These are phyloP conservation scores for Tulasnella sp. DNA, from an alignment of 768 basidiomycete species.

Conservation along the genomic window DNA sequence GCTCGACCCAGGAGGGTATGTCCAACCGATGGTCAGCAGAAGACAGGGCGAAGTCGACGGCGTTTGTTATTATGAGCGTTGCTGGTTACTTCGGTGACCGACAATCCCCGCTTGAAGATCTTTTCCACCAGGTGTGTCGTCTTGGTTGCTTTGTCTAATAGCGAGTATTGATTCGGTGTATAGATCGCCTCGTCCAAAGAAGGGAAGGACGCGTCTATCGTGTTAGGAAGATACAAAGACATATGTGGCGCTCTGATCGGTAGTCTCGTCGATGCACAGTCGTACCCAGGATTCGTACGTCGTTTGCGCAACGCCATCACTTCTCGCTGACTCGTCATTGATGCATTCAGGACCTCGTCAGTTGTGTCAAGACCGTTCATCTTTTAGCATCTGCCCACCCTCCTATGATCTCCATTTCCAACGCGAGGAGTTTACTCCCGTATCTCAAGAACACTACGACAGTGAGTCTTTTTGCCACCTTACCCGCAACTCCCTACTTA, in stretches of 20 bases:
- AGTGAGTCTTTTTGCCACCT: constrained; percentile 33
- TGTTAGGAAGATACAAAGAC: constrained; percentile 61
- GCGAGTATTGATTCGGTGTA: background rate
- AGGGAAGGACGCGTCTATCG: constrained; percentile 36
- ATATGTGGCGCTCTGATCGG: constrained; percentile 81
- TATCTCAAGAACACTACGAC: constrained; percentile 76
- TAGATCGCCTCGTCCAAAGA: constrained; percentile 60
- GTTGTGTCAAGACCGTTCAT: constrained; percentile 76
- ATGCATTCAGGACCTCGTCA: constrained; percentile 52
- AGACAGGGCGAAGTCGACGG: constrained; percentile 32
- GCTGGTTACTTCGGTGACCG: constrained; percentile 71
- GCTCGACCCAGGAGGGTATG: background rate
- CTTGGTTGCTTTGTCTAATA: background rate
- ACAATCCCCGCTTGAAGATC: constrained; percentile 70
- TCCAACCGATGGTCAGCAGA: constrained; percentile 30
- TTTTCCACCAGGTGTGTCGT: constrained; percentile 48
- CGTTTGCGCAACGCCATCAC: background rate
- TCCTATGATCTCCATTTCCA: constrained; percentile 63
- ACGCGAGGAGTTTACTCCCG: constrained; percentile 76
- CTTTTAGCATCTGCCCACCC: constrained; percentile 75
- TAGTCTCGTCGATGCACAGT: constrained; percentile 75
- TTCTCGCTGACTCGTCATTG: constrained; percentile 3
- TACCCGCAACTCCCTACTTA: background rate
- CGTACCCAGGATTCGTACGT: constrained; percentile 64
- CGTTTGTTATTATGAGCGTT: constrained; percentile 75